These are phyloP conservation scores for Porphyrellus sp. DNA, from an alignment of 1,284 basidiomycete genomes.

Conservation along the genomic window DNA sequence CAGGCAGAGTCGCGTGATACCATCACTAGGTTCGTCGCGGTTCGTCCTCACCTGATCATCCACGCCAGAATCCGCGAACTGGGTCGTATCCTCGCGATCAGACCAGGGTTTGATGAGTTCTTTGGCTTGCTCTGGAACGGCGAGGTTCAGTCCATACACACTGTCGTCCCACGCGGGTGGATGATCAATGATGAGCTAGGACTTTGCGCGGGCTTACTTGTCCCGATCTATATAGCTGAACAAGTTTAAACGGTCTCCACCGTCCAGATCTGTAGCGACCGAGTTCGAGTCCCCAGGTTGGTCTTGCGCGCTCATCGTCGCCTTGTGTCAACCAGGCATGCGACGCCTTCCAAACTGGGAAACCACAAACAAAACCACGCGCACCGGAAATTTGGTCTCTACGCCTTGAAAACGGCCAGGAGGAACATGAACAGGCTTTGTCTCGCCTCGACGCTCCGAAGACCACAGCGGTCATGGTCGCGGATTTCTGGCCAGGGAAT, in stretches of 20 bases:
- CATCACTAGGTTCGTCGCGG: background rate
- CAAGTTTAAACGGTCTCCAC: conserved; percentile 53
- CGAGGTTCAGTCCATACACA: conserved; percentile 74
- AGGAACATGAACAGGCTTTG: conserved; percentile 24
- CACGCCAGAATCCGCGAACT: conserved; percentile 68
- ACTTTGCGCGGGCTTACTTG: conserved; percentile 46
- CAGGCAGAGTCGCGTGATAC: conserved; percentile 13
- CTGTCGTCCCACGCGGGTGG: conserved; percentile 38
- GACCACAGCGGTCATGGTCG: conserved; percentile 11
- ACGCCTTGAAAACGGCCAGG: background rate
- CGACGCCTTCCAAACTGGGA: conserved; percentile 16
- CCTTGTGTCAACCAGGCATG: background rate
- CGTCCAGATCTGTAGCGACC: conserved; percentile 29
- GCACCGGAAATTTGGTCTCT: conserved; percentile 10
- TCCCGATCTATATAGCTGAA: conserved; percentile 65
- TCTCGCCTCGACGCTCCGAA: conserved; percentile 10
- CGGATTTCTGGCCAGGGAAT: background rate
- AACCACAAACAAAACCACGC: conserved; percentile 10
- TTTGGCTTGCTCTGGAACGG: conserved; percentile 71
- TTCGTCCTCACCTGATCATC: conserved; percentile 66
- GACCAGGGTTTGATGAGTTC: conserved; percentile 78
- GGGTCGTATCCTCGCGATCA: conserved; percentile 62
- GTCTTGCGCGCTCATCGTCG: conserved; percentile 15
- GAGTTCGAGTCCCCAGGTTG: conserved; percentile 27
- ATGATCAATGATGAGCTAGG: conserved; percentile 4